These are phyloP conservation scores for Ananas comosus DNA, from an alignment of 176 grass and related monocot species.

Conservation along the genomic window DNA sequence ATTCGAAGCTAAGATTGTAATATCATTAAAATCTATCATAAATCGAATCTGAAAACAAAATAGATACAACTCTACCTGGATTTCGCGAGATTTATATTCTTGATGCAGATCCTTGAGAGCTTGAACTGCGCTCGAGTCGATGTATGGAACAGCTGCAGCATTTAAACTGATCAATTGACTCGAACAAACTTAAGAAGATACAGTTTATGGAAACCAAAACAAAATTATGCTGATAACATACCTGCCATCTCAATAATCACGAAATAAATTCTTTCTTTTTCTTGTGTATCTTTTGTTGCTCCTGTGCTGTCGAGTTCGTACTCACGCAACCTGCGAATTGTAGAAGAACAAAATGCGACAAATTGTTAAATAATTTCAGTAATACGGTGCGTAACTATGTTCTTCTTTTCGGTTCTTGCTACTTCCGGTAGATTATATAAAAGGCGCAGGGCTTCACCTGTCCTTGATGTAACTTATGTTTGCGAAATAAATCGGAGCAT, in stretches of 20 bases:
- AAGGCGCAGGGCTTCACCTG: conserved; percentile 9
- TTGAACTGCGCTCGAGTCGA: conserved; percentile 16
- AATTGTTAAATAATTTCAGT: neutral
- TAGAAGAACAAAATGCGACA: neutral
- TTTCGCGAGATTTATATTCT: conserved; percentile 10
- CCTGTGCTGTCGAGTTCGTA: conserved; percentile 13
- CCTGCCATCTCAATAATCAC: conserved; percentile 26
- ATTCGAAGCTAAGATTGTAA: neutral
- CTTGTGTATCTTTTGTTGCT: conserved; percentile 2
- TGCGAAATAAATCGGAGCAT: conserved; percentile 27
- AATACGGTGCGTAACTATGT: neutral
- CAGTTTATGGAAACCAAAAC: neutral
- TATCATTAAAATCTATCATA: neutral
- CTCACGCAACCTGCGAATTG: conserved; percentile 18
- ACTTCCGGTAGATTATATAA: neutral
- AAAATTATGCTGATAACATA: conserved; percentile 1
- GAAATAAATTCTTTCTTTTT: conserved; percentile 20
- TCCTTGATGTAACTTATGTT: conserved; percentile 31
- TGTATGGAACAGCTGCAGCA: conserved; percentile 10
- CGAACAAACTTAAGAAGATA: too few relatives aligned
- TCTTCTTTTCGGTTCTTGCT: neutral
- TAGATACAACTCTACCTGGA: conserved; percentile 1
- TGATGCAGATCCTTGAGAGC: conserved; percentile 20
- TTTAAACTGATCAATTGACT: neutral
- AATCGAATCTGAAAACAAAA: neutral